Conservation (phyloP, 2,329 filamentous ascomycete species). For the Diplodia intermedia region DNA sequence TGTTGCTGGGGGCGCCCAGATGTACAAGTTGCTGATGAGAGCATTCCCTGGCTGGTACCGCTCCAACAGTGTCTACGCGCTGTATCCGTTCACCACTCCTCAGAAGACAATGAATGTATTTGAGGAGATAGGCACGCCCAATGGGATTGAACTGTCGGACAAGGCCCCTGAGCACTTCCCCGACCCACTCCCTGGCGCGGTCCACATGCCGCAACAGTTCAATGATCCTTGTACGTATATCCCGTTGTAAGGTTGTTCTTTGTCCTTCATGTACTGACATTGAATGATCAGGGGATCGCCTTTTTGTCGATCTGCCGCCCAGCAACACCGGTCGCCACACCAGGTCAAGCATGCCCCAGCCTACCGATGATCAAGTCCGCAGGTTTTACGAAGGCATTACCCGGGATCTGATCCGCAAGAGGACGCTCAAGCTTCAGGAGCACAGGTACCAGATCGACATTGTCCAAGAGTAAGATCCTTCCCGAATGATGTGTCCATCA, state of each 20-base stretch:
- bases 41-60: conserved; percentile 38
- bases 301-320: not conserved
- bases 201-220: not conserved
- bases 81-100: conserved; percentile 42
- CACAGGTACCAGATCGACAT: conserved; percentile 45
- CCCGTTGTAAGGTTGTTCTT: not conserved
- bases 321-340: conserved; percentile 32
- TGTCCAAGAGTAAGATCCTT: conserved; percentile 33
- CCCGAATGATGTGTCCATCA: not conserved
- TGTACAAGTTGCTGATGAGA: conserved; percentile 37
- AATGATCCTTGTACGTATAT: not conserved
- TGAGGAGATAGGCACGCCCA: conserved; percentile 8
- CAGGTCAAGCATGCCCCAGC: conserved; percentile 34
- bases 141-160: not conserved
- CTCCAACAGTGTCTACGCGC: conserved; percentile 39
- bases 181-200: not conserved
- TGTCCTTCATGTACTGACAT: not conserved
- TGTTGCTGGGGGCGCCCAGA: conserved; percentile 33
- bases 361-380: conserved; percentile 35
- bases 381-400: conserved; percentile 38
- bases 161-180: not conserved
- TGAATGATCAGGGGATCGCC: not conserved
- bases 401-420: conserved; percentile 40
- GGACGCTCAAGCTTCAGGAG: conserved; percentile 41
- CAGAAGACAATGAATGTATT: conserved; percentile 36